These are phyloP conservation scores for Trichophyton simii DNA, from an alignment of 2,329 filamentous ascomycete species.

Conservation along the genomic window DNA sequence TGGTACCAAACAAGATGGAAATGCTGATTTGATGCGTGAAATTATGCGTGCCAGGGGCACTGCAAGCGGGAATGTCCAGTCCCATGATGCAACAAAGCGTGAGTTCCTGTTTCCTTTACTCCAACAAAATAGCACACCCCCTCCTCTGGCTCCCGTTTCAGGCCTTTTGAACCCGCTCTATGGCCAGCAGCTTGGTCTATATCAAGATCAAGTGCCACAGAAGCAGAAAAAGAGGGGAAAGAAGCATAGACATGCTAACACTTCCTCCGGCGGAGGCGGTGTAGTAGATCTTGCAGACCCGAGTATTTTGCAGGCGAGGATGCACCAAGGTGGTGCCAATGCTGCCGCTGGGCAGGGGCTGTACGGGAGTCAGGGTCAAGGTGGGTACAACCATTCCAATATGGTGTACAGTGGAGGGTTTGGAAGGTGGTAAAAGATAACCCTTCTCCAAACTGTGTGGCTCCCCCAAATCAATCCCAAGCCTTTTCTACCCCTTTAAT, in stretches of 20 bases:
- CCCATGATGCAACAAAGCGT: constrained; percentile 87
- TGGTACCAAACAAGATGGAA: constrained; percentile 57
- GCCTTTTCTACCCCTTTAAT: neutral
- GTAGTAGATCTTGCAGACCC: constrained; percentile 99
- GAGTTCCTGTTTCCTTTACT: constrained; percentile 94
- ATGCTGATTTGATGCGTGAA: constrained; percentile 66
- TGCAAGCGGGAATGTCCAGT: constrained; percentile 50
- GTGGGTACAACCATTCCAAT: constrained; percentile 74
- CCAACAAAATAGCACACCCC: constrained; percentile 71
- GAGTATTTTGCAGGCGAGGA: constrained; percentile 96
- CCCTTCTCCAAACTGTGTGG: constrained; percentile 12
- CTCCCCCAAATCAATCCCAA: neutral
- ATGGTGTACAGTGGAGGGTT: constrained; percentile 68
- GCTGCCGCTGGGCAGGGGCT: constrained; percentile 64
- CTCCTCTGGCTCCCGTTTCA: constrained; percentile 82
- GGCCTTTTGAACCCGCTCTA: constrained; percentile 86
- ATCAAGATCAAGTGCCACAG: constrained; percentile 74
- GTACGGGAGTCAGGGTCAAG: constrained; percentile 75
- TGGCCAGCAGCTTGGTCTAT: constrained; percentile 69
- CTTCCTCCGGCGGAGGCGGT: constrained; percentile 97
- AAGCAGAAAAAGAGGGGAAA: constrained; percentile 99
- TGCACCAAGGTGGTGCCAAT: constrained; percentile 79
- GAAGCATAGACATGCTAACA: constrained; percentile 99
- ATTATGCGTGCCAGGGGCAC: constrained; percentile 59
- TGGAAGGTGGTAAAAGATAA: constrained; percentile 50